Evolutionary conservation across 2,329 filamentous ascomycete species (phyloP), one percentile per base, ranked within the genome.

Genomic region (Microsporum ferrugineum): DNA sequence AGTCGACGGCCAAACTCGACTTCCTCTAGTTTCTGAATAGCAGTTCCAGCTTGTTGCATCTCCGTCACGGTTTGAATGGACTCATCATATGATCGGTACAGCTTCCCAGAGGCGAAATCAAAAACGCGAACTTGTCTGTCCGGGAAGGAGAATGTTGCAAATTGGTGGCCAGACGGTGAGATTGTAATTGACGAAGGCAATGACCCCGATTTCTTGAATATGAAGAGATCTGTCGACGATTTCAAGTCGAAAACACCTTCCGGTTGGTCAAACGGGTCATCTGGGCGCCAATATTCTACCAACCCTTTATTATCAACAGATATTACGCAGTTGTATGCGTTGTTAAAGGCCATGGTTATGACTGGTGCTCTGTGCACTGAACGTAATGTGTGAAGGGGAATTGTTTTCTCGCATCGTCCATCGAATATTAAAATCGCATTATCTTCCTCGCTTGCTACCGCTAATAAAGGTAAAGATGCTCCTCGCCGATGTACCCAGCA

Each of bases 201-300:
- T 0, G 91, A 88, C 73, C 96, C 97, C 58, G 89, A 83, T 75
- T 96, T 97, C 71, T 95, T 97, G 78, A 99, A 97, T 59, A 96
- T 92, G 70, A 97, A 99, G 0, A 99, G 80, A 69, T 89, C 94
- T 2, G 94, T 99, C 1, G 88, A 87, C 71, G 90, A 95, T 76
- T 99, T 99, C 76, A 91, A 89, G 66, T 89, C 83, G 71, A 95
- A 99, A 17, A 99, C 91, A 59, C 84, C 90, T 66, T 91, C 86
- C 0, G 94, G 94, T 73, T 97, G 96, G 69, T 95, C 90, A 72
- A 90, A 96, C 43, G 79, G 85, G 1, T 84, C 85, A 64, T 71
- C 67, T 0, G 94, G 91, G 62, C 84, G 83, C 94, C 94, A 99
- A 76, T 99, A 99, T 73, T 99, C 94, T 7, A 99, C 72, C 92